phyloP scores from a whole-genome alignment of 345 rosid genomes.

The Eucalyptus fibrosa region DNA sequence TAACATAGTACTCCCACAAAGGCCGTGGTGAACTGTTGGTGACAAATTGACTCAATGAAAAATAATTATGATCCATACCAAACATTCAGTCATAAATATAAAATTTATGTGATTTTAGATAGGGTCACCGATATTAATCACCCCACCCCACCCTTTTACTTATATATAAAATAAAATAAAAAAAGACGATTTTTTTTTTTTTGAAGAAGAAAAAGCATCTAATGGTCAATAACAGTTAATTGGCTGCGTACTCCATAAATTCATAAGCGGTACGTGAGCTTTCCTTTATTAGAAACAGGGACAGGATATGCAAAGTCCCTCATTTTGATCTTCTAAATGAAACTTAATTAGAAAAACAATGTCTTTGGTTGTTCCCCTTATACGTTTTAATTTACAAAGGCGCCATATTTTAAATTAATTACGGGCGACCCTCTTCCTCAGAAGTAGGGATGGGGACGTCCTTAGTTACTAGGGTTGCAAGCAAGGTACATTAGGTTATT shows the following conservation, averaged over 20 bases:
- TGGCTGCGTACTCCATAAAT: neutral
- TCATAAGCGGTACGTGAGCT: neutral
- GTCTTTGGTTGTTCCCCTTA: neutral
- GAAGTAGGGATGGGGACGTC: no score
- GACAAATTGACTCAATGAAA: neutral
- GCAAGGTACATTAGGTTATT: neutral
- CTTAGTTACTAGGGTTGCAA: neutral
- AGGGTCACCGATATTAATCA: neutral
- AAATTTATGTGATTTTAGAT: neutral
- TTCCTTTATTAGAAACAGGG: neutral
- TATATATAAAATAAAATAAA: neutral
- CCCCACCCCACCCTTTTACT: neutral
- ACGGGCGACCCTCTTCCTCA: neutral
- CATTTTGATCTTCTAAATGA: neutral
- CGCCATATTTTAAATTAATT: neutral
- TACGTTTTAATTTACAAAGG: neutral
- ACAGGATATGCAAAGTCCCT: neutral
- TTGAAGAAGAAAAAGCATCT: neutral
- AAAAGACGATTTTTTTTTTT: neutral
- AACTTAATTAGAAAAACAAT: neutral
- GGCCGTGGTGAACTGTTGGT: accelerated
- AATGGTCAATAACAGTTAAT: neutral
- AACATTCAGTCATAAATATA: neutral
- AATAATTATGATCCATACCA: neutral
- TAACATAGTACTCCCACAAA: neutral